phyloP scores from a whole-genome alignment of 345 rosid species.

The Eucalyptus rudis region DNA sequence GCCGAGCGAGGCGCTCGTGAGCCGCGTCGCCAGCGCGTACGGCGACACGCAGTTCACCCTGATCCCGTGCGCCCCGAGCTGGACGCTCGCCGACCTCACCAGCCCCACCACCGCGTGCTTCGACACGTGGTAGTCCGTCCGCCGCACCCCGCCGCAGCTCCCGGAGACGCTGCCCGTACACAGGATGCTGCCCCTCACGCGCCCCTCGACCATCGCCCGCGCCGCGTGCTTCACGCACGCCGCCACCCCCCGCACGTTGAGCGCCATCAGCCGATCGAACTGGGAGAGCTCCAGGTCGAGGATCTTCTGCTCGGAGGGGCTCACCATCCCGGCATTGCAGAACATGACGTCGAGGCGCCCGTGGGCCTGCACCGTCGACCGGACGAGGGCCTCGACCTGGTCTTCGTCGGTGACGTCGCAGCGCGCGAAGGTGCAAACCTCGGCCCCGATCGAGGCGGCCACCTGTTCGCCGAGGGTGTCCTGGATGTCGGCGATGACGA shows the following conservation, averaged over 20 bases:
- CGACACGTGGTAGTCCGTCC: slow-evolving; percentile 4
- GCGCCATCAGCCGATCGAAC: background rate
- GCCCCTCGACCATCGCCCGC: slow-evolving; percentile 10
- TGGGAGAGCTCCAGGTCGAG: slow-evolving; percentile 1
- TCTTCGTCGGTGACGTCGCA: slow-evolving; percentile 16
- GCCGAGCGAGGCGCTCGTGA: background rate
- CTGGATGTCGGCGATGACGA: slow-evolving; percentile 9
- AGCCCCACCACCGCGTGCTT: slow-evolving; percentile 16
- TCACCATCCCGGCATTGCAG: slow-evolving; percentile 20
- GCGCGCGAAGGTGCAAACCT: background rate
- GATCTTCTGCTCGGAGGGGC: background rate
- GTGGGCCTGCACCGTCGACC: background rate
- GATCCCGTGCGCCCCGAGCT: slow-evolving; percentile 9
- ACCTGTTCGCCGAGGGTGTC: slow-evolving; percentile 3
- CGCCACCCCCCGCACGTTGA: slow-evolving; percentile 9
- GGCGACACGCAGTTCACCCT: slow-evolving; percentile 16
- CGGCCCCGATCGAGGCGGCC: slow-evolving; percentile 2
- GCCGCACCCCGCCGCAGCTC: background rate
- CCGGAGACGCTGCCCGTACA: slow-evolving; percentile 8
- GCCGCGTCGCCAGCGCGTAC: background rate
- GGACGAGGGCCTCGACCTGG: slow-evolving; percentile 1
- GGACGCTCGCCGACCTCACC: slow-evolving; percentile 4
- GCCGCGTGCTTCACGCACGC: slow-evolving; percentile 16
- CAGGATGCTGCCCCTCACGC: slow-evolving; percentile 10
- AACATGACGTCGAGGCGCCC: slow-evolving; percentile 23